Evolutionary conservation across 1,139 yeast genomes (phyloP).

Genomic region (Magnusiomyces ingens): DNA sequence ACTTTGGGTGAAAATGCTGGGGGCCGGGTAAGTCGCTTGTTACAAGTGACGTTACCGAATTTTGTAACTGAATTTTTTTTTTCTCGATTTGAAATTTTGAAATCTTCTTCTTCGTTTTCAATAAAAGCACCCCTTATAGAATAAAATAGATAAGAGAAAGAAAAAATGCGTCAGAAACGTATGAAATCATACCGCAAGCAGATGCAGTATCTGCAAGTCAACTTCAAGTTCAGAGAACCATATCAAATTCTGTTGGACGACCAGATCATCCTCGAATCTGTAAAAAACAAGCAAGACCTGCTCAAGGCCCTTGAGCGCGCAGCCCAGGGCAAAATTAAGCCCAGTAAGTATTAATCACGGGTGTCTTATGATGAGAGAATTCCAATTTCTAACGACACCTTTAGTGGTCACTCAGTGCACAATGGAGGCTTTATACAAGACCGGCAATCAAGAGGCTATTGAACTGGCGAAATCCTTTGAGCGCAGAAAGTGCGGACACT

Average conservation of each 20-base stretch:
- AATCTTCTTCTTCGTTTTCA: conserved; percentile 24
- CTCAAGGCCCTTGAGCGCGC: conserved; percentile 74
- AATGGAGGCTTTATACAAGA: conserved; percentile 72
- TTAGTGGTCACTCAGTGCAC: conserved; percentile 90
- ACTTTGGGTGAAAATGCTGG: conserved; percentile 43
- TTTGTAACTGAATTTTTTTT: too few relatives aligned
- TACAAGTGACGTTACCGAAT: conserved; percentile 22
- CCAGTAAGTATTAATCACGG: conserved; percentile 34
- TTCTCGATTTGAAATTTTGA: too few relatives aligned
- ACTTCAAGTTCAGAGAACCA: conserved; percentile 91
- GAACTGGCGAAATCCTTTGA: conserved; percentile 75
- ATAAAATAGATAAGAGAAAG: neutral
- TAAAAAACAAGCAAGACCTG: conserved; percentile 62
- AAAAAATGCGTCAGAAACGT: conserved; percentile 84
- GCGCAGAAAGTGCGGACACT: conserved; percentile 62
- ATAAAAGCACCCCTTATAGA: conserved; percentile 48
- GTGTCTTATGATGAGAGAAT: neutral
- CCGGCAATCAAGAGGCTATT: conserved; percentile 67
- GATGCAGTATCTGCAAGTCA: conserved; percentile 72
- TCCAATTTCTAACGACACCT: neutral
- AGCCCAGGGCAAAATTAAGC: conserved; percentile 77
- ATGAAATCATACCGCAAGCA: conserved; percentile 92
- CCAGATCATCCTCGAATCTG: conserved; percentile 60
- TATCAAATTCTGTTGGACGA: conserved; percentile 84
- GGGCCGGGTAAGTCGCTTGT: conserved; percentile 56